phyloP scores from a whole-genome alignment of 2,329 filamentous ascomycete species.

The Geosmithia morbida region DNA sequence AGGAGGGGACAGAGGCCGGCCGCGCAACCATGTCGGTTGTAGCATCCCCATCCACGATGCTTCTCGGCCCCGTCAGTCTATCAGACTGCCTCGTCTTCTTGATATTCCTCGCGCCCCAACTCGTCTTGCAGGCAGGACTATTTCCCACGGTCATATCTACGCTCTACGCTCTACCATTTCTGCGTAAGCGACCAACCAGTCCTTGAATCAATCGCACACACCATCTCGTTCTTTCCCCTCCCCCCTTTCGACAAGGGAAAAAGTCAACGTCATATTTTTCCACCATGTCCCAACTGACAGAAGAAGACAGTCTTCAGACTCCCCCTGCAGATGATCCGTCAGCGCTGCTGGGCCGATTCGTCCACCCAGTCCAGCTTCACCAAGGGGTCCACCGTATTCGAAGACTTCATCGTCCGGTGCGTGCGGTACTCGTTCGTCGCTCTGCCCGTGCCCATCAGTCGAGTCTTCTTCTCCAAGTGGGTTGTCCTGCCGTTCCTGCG shows the following conservation, averaged over 20 bases:
- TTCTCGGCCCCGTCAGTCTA: constrained; percentile 59
- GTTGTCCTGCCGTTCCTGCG: constrained; percentile 61
- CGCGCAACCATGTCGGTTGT: background rate
- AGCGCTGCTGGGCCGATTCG: constrained; percentile 14
- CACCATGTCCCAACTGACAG: too few species aligned
- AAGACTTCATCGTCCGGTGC: constrained; percentile 63
- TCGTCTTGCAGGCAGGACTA: constrained; percentile 53
- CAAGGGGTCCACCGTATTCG: constrained; percentile 56
- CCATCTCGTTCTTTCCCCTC: too few species aligned
- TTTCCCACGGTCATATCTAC: constrained; percentile 41
- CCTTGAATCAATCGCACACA: too few species aligned
- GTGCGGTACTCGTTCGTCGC: constrained; percentile 65
- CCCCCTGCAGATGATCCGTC: constrained; percentile 14
- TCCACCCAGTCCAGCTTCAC: constrained; percentile 41
- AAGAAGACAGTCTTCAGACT: constrained; percentile 6
- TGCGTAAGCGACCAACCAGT: constrained; percentile 33
- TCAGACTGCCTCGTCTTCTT: constrained; percentile 64
- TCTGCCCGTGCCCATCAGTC: constrained; percentile 52
- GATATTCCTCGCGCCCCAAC: constrained; percentile 54
- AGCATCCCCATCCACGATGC: constrained; percentile 34
- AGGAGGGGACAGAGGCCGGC: background rate
- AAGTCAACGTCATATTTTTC: too few species aligned
- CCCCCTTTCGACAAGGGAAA: too few species aligned
- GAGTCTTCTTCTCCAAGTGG: constrained; percentile 63
- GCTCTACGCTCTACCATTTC: constrained; percentile 51